These are phyloP conservation scores for Gossypium turneri DNA, from an alignment of 345 rosid genomes.

Conservation along the genomic window DNA sequence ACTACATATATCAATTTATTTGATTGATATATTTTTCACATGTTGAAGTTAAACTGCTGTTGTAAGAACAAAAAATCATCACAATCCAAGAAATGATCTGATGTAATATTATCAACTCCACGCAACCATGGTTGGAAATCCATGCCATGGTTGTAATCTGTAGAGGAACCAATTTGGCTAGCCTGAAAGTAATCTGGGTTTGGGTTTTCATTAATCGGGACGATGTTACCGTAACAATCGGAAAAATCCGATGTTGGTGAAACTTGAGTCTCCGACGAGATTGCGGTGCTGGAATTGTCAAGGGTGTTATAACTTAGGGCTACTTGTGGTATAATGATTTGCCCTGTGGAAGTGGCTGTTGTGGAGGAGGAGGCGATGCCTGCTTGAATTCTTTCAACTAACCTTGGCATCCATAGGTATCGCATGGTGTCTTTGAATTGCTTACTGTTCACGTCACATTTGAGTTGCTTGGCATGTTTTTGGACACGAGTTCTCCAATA, in stretches of 20 bases:
- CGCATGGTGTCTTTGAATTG: slow-evolving; percentile 81
- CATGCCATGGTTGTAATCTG: slow-evolving; percentile 34
- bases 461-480: slow-evolving; percentile 80
- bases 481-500: slow-evolving; percentile 98
- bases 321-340: slow-evolving; percentile 21
- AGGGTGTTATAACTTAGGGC: slow-evolving; percentile 41
- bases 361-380: slow-evolving; percentile 23
- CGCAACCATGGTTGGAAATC: slow-evolving; percentile 49
- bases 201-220: slow-evolving; percentile 30
- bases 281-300: slow-evolving; percentile 63
- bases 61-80: slow-evolving; percentile 67
- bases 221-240: slow-evolving; percentile 35
- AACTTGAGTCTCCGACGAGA: slow-evolving; percentile 53
- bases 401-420: slow-evolving; percentile 81
- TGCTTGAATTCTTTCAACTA: slow-evolving; percentile 83
- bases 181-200: slow-evolving; percentile 48
- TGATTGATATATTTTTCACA: slow-evolving; percentile 25
- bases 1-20: not conserved
- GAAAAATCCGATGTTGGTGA: slow-evolving; percentile 61
- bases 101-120: slow-evolving; percentile 37
- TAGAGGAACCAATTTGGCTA: slow-evolving; percentile 36
- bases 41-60: slow-evolving; percentile 53
- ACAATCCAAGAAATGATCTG: slow-evolving; percentile 65
- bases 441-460: slow-evolving; percentile 83
- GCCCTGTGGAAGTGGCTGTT: not conserved